phyloP scores from a whole-genome alignment of 768 basidiomycete species.

The Serendipita indica region DNA sequence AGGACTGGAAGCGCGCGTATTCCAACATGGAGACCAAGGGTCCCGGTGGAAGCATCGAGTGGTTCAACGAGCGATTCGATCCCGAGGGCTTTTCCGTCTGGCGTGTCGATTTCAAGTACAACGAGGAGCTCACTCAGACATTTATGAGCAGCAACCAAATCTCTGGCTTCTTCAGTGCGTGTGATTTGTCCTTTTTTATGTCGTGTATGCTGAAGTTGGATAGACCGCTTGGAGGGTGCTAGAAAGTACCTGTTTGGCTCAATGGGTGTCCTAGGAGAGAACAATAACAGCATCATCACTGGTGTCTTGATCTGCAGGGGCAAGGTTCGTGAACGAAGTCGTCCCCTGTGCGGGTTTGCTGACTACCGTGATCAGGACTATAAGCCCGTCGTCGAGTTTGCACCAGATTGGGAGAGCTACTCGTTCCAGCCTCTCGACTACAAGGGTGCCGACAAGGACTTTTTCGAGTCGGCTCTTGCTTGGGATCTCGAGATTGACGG shows the following conservation, averaged over 20 bases:
- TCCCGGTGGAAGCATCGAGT: slow-evolving; percentile 66
- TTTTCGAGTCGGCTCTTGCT: slow-evolving; percentile 83
- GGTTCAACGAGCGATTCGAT: slow-evolving; percentile 95
- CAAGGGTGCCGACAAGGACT: slow-evolving; percentile 46
- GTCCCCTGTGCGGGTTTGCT: not conserved
- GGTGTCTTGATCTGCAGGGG: slow-evolving; percentile 80
- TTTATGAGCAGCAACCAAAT: slow-evolving; percentile 96
- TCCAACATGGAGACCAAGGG: slow-evolving; percentile 96
- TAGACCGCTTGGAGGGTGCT: slow-evolving; percentile 86
- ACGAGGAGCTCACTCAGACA: slow-evolving; percentile 73
- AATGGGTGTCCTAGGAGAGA: slow-evolving; percentile 71
- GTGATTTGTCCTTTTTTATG: not conserved
- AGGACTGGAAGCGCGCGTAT: slow-evolving; percentile 96
- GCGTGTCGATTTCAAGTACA: slow-evolving; percentile 95
- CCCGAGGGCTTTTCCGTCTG: slow-evolving; percentile 77
- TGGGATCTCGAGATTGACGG: slow-evolving; percentile 87
- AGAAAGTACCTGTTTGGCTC: slow-evolving; percentile 95
- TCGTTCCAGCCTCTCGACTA: slow-evolving; percentile 56
- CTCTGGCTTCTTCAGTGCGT: slow-evolving; percentile 66
- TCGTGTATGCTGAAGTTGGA: not conserved
- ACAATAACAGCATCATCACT: slow-evolving; percentile 64
- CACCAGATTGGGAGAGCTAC: slow-evolving; percentile 90
- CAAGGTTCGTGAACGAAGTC: slow-evolving; percentile 18
- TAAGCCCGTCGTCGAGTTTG: slow-evolving; percentile 55
- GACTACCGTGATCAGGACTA: slow-evolving; percentile 25